These are phyloP conservation scores for Verbascum thapsus DNA, from an alignment of 257 asterid species.

Conservation along the genomic window DNA sequence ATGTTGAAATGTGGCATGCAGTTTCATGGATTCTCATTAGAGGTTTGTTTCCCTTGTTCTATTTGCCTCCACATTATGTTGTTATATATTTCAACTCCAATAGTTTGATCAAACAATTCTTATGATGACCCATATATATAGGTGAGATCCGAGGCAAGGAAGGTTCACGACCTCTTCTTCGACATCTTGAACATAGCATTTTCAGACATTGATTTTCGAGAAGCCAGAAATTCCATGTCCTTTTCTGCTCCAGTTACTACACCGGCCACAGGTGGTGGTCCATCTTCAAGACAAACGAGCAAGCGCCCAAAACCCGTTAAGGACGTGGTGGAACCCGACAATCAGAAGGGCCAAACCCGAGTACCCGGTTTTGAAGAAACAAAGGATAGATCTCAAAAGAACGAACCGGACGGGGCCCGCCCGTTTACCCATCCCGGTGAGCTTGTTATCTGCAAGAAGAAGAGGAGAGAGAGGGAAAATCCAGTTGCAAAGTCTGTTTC, in stretches of 20 bases:
- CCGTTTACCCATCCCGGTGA: constrained; percentile 88
- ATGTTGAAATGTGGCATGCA: constrained; percentile 82
- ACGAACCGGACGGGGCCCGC: constrained; percentile 53
- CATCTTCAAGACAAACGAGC: constrained; percentile 65
- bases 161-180: constrained; percentile 95
- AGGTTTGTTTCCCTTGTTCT: constrained; percentile 51
- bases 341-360: constrained; percentile 65
- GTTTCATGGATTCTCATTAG: constrained; percentile 64
- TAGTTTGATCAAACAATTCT: constrained; percentile 22
- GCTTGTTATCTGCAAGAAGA: constrained; percentile 91
- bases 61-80: not conserved
- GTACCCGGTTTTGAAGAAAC: constrained; percentile 51
- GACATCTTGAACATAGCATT: constrained; percentile 81
- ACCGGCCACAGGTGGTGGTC: constrained; percentile 41
- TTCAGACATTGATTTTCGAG: constrained; percentile 83
- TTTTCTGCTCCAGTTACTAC: constrained; percentile 52
- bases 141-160: constrained; percentile 92
- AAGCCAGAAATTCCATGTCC: constrained; percentile 69
- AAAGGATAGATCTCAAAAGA: constrained; percentile 55
- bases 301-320: constrained; percentile 60
- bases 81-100: not conserved
- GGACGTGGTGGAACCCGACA: constrained; percentile 59
- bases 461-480: constrained; percentile 91
- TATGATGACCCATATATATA: constrained; percentile 36
- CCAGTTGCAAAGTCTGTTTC: constrained; percentile 55